Percentiles rank a stretch among this genome's conserved stretches.
phyloP scores from a whole-genome alignment of 1,139 yeast species.

The Yamadazyma taylorii region DNA sequence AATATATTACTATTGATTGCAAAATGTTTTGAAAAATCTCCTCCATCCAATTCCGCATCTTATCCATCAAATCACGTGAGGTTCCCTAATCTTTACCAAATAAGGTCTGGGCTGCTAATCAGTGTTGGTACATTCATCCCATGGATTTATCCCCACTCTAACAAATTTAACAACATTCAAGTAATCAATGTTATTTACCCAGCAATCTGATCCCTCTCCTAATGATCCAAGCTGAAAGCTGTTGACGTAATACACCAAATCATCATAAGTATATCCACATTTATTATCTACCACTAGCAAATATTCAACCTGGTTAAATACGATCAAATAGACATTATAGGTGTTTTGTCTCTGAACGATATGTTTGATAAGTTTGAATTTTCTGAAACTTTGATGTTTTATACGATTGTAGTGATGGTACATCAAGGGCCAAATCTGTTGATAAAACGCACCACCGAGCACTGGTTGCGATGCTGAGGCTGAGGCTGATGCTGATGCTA shows the following conservation, averaged over 20 bases:
- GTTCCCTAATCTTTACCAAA: too few relatives aligned
- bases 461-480: too few relatives aligned
- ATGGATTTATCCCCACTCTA: constrained; percentile 10
- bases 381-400: constrained; percentile 3
- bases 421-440: neutral
- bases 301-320: constrained; percentile 6
- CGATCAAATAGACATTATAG: constrained; percentile 9
- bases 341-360: constrained; percentile 10
- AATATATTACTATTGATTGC: too few relatives aligned
- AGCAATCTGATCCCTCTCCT: constrained; percentile 6
- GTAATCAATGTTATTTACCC: constrained; percentile 12
- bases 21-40: neutral
- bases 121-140: neutral
- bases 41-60: neutral
- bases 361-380: constrained; percentile 8
- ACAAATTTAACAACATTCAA: constrained; percentile 10
- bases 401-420: neutral
- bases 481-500: too few relatives aligned
- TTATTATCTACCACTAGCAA: constrained; percentile 12
- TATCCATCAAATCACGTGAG: constrained; percentile 10
- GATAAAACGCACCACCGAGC: neutral
- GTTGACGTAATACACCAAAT: constrained; percentile 14
- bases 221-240: constrained; percentile 9
- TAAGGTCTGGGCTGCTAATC: too few relatives aligned
- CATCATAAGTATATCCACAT: constrained; percentile 3